phyloP scores from a whole-genome alignment of 169 alveolate species.

The Miamiensis avidus region DNA sequence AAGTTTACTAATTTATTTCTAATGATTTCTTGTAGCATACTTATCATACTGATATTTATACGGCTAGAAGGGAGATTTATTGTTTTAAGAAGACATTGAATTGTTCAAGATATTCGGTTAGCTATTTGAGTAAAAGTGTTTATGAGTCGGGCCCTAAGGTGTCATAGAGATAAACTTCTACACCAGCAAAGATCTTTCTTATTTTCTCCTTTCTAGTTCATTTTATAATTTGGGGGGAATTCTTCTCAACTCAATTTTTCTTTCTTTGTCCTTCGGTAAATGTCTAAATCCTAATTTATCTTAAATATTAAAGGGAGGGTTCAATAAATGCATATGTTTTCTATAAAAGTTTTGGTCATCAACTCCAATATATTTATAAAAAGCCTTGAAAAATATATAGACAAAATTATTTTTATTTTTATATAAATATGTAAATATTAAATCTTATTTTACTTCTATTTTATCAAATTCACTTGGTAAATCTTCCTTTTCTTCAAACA shows the following conservation, averaged over 20 bases:
- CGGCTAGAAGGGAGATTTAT: too few species aligned
- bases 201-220: neutral
- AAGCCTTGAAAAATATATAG: neutral
- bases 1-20: too few species aligned
- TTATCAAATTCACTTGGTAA: neutral
- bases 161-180: neutral
- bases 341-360: neutral
- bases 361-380: neutral
- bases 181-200: neutral
- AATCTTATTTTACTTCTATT: neutral
- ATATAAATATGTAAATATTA: too few species aligned
- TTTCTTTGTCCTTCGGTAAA: neutral
- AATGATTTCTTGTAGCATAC: neutral
- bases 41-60: neutral
- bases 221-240: neutral
- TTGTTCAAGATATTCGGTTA: too few species aligned
- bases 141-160: neutral
- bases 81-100: too few species aligned
- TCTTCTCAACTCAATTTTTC: neutral
- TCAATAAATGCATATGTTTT: neutral
- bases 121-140: neutral
- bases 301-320: neutral
- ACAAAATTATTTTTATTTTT: too few species aligned
- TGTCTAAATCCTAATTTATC: neutral
- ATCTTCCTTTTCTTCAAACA: neutral